Evolutionary conservation across 2,329 filamentous ascomycete species (phyloP), one percentile per base, ranked within the genome.

Genomic region (Blumeriella jaapii): DNA sequence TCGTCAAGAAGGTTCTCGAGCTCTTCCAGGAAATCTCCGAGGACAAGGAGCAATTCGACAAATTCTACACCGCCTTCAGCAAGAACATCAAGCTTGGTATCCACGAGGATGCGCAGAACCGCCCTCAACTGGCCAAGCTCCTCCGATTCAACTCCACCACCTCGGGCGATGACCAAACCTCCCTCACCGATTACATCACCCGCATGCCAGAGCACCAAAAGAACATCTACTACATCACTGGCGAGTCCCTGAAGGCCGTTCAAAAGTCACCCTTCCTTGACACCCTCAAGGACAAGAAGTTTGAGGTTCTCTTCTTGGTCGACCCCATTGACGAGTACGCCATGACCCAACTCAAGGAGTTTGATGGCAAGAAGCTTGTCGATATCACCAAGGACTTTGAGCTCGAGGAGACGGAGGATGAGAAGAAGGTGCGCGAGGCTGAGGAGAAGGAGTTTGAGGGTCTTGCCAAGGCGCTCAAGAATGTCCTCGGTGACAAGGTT

Each of bases 301-400:
- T 98, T 61, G 91, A 98, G 71, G 91, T 98, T 59, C 81, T 98
- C 55, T 96, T 94, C 86, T 79, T 98, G 49, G 85, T 93, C 58
- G 91, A 98, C 72, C 91, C 91, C 60, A 98, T 98, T 69, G 54
- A 56, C 44, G 54, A 56, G 50, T 56, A 56, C 29, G 54, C 54
- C 36, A 56, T 56, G 54, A 56, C 54, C 44, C 54, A 56, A 37
- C 46, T 56, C 66, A 98, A 98, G 82, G 91, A 98, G 71, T 98
- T 93, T 59, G 91, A 98, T 62, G 83, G 85, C 72, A 98, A 96
- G 87, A 98, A 98, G 80, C 82, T 98, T 35, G 87, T 98, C 57
- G 91, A 98, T 62, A 96, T 98, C 69, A 98, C 91, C 75, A 98
- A 98, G 82, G 91, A 98, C 76, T 98, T 98, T 63, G 91, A 98